Evolutionary conservation across 345 rosid species (phyloP), one percentile per base, ranked within the genome.

Genomic region (Euphorbia pulcherrima): DNA sequence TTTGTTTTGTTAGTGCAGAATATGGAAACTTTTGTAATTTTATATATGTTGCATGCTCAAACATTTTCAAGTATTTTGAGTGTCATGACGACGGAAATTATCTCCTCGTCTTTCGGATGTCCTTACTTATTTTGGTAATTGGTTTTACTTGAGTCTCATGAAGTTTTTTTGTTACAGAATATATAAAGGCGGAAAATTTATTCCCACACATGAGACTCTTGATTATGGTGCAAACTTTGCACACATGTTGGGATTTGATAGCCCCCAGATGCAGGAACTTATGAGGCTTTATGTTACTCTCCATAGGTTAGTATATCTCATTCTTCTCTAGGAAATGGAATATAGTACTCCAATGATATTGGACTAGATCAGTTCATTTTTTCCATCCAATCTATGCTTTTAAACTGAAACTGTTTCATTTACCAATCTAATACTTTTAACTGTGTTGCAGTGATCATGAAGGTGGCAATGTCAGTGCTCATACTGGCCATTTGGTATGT

Each of bases 391-490:
- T 40, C 18, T 41, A 55, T 28, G 2, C 47, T 40, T 6, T 3
- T 7, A 52, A 17, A 52, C 5, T 29, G 29, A 41, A 48, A 21
- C 20, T 6, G 30, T 18, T n/a, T 40, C 23, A 35, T 50, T 62
- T 64, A 6, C 60, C 10, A 23, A 23, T 21, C 35, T 59, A 33
- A 33, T 33, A 30, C 17, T 53, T 54, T 33, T 67, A 17, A 64
- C 58, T 64, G 56, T 66, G 2, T 69, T 82, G 69, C 85, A 94
- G 99, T 84, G 99, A 94, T 72, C 99, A 91, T 60, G 99, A 94
- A 85, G 99, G 99, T 65, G 97, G 99, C 60, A 94, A 91, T 79
- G 97, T 91, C 74, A 94, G 99, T 68, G 99, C 99, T 68, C 99
- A 94, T 85, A 88, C 99, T 55, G 99, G 97, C 69, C 99, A 91